These are phyloP conservation scores for Discostella pseudostelligera DNA, from an alignment of 108 stramenopile species.

Conservation along the genomic window DNA sequence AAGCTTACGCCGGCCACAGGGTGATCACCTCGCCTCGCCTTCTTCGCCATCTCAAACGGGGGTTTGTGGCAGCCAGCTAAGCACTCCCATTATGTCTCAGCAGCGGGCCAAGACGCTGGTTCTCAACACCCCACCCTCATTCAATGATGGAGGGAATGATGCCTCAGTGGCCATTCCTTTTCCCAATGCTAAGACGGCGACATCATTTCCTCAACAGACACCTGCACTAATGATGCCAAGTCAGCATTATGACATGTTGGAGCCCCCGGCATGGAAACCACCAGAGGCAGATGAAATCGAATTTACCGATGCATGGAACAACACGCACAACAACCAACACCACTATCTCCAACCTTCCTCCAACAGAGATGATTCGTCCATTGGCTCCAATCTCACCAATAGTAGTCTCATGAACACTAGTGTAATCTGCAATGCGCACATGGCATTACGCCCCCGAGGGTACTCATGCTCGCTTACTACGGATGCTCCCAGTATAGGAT, in stretches of 20 bases:
- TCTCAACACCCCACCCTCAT: slow-evolving; percentile 23
- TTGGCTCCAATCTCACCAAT: slow-evolving; percentile 37
- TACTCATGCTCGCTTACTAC: slow-evolving; percentile 19
- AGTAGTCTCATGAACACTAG: slow-evolving; percentile 23
- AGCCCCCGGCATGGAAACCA: slow-evolving; percentile 42
- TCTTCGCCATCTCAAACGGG: neutral
- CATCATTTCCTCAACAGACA: neutral
- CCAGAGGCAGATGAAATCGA: slow-evolving; percentile 34
- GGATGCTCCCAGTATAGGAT: slow-evolving; percentile 14
- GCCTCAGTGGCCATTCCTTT: slow-evolving; percentile 1
- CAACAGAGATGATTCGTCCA: slow-evolving; percentile 22
- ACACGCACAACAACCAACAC: slow-evolving; percentile 27
- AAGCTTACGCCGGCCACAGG: neutral
- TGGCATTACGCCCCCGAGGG: slow-evolving; percentile 26
- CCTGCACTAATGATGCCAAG: slow-evolving; percentile 8
- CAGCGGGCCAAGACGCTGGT: neutral
- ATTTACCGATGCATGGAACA: slow-evolving; percentile 40
- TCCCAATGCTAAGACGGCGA: neutral
- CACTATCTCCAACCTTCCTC: slow-evolving; percentile 16
- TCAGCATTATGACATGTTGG: slow-evolving; percentile 16
- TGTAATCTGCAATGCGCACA: slow-evolving; percentile 6
- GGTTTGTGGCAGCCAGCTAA: slow-evolving; percentile 18
- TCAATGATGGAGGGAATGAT: neutral
- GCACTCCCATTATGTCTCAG: slow-evolving; percentile 31
- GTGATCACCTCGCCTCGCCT: neutral